Evolutionary conservation across 1,139 yeast species (phyloP).

Genomic region (Spathaspora jeffriesii): DNA sequence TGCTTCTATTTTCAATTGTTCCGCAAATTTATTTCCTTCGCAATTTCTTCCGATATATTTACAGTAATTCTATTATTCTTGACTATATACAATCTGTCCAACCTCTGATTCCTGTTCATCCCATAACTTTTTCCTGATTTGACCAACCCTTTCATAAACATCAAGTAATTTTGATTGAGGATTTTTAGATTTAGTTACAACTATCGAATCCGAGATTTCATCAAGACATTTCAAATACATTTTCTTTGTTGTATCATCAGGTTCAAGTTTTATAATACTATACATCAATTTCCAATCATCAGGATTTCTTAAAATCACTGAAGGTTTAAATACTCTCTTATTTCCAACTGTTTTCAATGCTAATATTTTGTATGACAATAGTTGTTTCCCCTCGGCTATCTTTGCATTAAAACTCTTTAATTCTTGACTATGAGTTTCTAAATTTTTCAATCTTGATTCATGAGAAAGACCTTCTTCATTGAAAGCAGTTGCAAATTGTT

Average conservation of each 20-base stretch:
- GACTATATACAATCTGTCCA: conserved; percentile 9
- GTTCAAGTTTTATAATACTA: conserved; percentile 4
- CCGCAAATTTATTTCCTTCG: too few relatives aligned
- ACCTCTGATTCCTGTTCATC: conserved; percentile 5
- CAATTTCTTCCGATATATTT: neutral
- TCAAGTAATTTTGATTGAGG: conserved; percentile 1
- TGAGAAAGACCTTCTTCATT: conserved; percentile 17
- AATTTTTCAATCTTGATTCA: conserved; percentile 18
- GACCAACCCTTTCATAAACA: conserved; percentile 8
- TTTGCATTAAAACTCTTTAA: conserved; percentile 18
- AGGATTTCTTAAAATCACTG: conserved; percentile 4
- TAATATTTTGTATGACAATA: conserved; percentile 8
- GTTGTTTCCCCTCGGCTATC: conserved; percentile 6
- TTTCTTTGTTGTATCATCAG: neutral
- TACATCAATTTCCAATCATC: conserved; percentile 10
- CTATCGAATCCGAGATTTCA: conserved; percentile 3
- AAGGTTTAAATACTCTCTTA: neutral
- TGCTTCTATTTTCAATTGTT: too few relatives aligned
- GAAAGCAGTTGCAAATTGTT: conserved; percentile 24
- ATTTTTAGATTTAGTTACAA: neutral
- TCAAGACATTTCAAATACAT: conserved; percentile 5
- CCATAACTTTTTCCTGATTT: conserved; percentile 9
- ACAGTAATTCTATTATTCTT: conserved; percentile 8
- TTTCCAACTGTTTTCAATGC: neutral
- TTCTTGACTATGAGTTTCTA: conserved; percentile 19